Evolutionary conservation across 129 eudicot genomes (phyloP).

Genomic region (Helianthus tuberosus): DNA sequence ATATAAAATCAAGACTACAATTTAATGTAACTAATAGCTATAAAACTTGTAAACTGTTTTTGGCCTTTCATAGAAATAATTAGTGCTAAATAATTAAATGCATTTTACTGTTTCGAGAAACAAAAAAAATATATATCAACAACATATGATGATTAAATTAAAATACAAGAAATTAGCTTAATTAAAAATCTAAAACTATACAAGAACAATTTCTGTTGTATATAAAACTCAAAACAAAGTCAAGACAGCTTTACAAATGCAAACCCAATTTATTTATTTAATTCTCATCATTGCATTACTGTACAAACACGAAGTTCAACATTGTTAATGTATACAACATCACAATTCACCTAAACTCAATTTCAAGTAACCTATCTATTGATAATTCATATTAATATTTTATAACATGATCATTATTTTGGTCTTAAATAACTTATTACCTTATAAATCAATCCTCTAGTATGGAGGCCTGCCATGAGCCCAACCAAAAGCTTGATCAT

Average conservation of each 20-base stretch:
- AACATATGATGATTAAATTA: background rate
- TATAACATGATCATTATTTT: constrained; percentile 13
- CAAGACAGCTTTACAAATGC: constrained; percentile 16
- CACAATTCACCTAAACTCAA: constrained; percentile 19
- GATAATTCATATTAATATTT: constrained; percentile 18
- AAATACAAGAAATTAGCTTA: background rate
- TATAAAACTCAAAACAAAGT: background rate
- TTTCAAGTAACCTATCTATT: constrained; percentile 15
- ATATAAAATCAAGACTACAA: background rate
- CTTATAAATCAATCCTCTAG: constrained; percentile 26
- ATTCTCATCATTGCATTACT: background rate
- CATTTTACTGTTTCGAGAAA: background rate
- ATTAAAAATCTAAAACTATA: too few relatives aligned
- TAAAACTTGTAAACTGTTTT: background rate
- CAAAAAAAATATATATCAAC: background rate
- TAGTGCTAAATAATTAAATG: background rate
- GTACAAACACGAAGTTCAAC: constrained; percentile 27
- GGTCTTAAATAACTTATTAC: constrained; percentile 6
- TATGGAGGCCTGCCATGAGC: constrained; percentile 58
- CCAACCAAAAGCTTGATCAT: constrained; percentile 59
- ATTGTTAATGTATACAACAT: constrained; percentile 25
- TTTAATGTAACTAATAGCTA: too few relatives aligned
- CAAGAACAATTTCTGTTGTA: background rate
- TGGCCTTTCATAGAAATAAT: constrained; percentile 1
- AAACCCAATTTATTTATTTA: constrained; percentile 5